Conservation (phyloP, 2,329 filamentous ascomycete genomes). For the Seiridium unicorne region DNA sequence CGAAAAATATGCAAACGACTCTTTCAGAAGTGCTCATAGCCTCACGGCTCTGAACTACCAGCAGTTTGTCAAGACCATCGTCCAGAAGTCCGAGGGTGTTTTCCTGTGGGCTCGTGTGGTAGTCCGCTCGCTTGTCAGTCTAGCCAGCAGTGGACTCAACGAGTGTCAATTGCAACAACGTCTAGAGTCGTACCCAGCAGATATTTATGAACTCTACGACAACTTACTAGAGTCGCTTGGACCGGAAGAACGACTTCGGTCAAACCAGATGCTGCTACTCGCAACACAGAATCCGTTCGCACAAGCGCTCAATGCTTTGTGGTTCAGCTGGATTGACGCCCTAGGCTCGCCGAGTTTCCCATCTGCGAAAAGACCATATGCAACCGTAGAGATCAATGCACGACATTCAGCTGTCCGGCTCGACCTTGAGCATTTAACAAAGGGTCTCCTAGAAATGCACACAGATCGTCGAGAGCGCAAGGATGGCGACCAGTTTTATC, state of each 20-base stretch:
- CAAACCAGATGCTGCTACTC: not conserved
- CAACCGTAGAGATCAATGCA: not conserved
- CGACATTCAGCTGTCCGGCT: not conserved
- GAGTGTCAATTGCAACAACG: not conserved
- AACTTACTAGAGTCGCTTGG: not conserved
- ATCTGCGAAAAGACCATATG: not conserved
- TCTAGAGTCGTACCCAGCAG: not conserved
- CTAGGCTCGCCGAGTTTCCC: not conserved
- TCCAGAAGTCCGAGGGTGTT: not conserved
- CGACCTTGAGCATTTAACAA: not conserved
- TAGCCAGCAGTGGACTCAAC: not conserved
- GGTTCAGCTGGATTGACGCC: not conserved
- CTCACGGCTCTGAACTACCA: not conserved
- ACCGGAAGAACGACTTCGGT: not conserved
- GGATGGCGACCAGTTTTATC: conserved; percentile 3
- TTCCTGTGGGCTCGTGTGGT: not conserved
- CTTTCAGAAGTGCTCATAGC: not conserved
- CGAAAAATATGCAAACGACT: not conserved
- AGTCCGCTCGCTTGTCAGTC: not conserved
- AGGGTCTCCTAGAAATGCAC: conserved; percentile 1
- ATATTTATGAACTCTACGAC: not conserved
- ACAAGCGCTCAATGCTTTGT: not conserved
- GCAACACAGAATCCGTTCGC: not conserved
- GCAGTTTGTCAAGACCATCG: not conserved
- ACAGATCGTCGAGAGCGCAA: not conserved